phyloP scores from a whole-genome alignment of 345 rosid genomes.

The Odontarrhena argentea region DNA sequence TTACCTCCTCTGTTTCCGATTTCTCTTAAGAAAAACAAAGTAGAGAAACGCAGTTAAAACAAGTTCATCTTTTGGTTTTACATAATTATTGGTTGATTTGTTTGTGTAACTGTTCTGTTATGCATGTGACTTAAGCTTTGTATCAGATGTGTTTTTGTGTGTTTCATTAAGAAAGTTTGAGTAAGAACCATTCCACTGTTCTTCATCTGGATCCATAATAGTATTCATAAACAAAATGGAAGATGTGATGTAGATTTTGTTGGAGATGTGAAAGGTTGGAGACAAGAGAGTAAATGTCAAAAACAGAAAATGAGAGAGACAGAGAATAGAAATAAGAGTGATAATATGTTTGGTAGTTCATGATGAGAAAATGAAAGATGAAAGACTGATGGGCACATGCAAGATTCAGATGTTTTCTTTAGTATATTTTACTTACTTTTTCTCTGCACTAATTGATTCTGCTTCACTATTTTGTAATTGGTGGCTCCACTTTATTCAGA shows the following conservation, averaged over 20 bases:
- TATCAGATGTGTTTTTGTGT: slow-evolving; percentile 9
- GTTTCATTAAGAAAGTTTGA: slow-evolving; percentile 14
- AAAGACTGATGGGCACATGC: slow-evolving; percentile 45
- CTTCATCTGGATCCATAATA: slow-evolving; percentile 18
- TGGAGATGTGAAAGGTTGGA: slow-evolving; percentile 31
- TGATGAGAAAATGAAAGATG: slow-evolving; percentile 39
- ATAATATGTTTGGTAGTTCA: slow-evolving; percentile 33
- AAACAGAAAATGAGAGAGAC: slow-evolving; percentile 33
- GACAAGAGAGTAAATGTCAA: slow-evolving; percentile 35
- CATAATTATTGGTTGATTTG: slow-evolving; percentile 29
- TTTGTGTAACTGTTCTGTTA: slow-evolving; percentile 20
- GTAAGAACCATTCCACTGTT: slow-evolving; percentile 24
- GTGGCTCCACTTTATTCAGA: slow-evolving; percentile 33
- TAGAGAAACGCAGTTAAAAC: slow-evolving; percentile 51
- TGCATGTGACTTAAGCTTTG: slow-evolving; percentile 22
- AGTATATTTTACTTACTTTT: neutral
- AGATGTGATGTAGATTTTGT: slow-evolving; percentile 20
- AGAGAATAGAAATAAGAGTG: slow-evolving; percentile 28
- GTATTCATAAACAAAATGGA: neutral
- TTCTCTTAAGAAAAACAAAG: slow-evolving; percentile 55
- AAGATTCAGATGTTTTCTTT: slow-evolving; percentile 40
- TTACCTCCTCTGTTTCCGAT: slow-evolving; percentile 72
- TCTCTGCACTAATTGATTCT: slow-evolving; percentile 37
- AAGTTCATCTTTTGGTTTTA: neutral
- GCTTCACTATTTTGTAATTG: slow-evolving; percentile 33